phyloP scores from a whole-genome alignment of 768 basidiomycete genomes.

The Chlorophyllum brunneum region DNA sequence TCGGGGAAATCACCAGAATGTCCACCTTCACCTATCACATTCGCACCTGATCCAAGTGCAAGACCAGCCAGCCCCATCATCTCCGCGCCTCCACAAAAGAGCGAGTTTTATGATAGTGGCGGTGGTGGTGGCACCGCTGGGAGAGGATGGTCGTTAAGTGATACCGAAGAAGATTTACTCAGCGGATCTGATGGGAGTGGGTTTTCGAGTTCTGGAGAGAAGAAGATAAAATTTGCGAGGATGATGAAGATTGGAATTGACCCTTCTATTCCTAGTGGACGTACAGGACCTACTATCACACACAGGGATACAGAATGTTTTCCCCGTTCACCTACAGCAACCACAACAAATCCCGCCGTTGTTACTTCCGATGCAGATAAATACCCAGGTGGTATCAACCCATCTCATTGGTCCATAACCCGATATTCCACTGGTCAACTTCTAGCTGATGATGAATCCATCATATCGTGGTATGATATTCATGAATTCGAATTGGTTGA shows the following conservation, averaged over 20 bases:
- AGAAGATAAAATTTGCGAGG: slow-evolving; percentile 1
- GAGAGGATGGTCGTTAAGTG: slow-evolving; percentile 6
- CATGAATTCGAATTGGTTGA: slow-evolving; percentile 67
- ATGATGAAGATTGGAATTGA: neutral
- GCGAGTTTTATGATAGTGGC: slow-evolving; percentile 11
- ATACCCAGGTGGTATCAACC: slow-evolving; percentile 10
- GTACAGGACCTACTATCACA: neutral
- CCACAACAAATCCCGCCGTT: neutral
- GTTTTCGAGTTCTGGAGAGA: neutral
- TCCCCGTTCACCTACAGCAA: neutral
- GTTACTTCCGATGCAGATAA: slow-evolving; percentile 8
- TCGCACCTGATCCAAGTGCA: slow-evolving; percentile 44
- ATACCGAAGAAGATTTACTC: slow-evolving; percentile 15
- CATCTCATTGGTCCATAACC: slow-evolving; percentile 42
- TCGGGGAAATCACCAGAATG: slow-evolving; percentile 23
- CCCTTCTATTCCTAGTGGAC: neutral
- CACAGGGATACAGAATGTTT: too few species aligned
- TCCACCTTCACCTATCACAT: slow-evolving; percentile 66
- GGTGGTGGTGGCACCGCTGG: neutral
- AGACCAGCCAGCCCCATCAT: slow-evolving; percentile 41
- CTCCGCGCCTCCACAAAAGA: slow-evolving; percentile 28
- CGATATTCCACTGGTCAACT: slow-evolving; percentile 68
- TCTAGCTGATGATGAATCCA: slow-evolving; percentile 59
- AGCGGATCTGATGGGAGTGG: slow-evolving; percentile 1
- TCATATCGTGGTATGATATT: slow-evolving; percentile 56